These are phyloP conservation scores for Paraphaeosphaeria minitans DNA, from an alignment of 2,329 filamentous ascomycete genomes.

Conservation along the genomic window DNA sequence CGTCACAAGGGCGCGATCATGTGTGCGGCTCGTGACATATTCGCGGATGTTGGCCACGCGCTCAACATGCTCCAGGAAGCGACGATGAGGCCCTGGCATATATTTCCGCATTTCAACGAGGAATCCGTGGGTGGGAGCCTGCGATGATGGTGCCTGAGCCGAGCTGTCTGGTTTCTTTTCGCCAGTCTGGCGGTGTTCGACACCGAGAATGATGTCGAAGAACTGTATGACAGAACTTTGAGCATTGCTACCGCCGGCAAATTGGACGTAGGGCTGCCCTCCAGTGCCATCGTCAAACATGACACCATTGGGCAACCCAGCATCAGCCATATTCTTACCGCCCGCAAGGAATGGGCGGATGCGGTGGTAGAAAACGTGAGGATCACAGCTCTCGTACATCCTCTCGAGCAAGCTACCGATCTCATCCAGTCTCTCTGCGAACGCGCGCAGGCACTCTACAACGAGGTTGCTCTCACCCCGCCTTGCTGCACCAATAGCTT, in stretches of 20 bases:
- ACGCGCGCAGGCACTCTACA: slow-evolving; percentile 74
- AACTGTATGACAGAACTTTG: slow-evolving; percentile 97
- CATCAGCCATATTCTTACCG: slow-evolving; percentile 96
- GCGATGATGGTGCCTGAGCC: slow-evolving; percentile 38
- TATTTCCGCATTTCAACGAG: slow-evolving; percentile 96
- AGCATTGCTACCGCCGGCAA: slow-evolving; percentile 92
- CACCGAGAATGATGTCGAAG: slow-evolving; percentile 88
- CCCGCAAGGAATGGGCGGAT: slow-evolving; percentile 96
- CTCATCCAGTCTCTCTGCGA: slow-evolving; percentile 88
- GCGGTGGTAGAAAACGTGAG: slow-evolving; percentile 91
- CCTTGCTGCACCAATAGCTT: slow-evolving; percentile 81
- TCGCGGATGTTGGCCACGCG: slow-evolving; percentile 84
- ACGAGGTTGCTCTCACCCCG: slow-evolving; percentile 72
- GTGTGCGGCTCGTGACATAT: slow-evolving; percentile 70
- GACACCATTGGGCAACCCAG: slow-evolving; percentile 84
- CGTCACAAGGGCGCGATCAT: slow-evolving; percentile 70
- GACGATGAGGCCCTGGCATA: slow-evolving; percentile 92
- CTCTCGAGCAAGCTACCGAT: slow-evolving; percentile 77
- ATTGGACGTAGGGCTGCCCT: slow-evolving; percentile 74
- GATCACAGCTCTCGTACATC: slow-evolving; percentile 96
- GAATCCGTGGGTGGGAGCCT: slow-evolving; percentile 73
- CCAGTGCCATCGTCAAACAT: slow-evolving; percentile 82
- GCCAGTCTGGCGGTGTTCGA: slow-evolving; percentile 90
- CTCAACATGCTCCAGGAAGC: slow-evolving; percentile 82
- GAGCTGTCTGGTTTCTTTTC: slow-evolving; percentile 57